Conservation (phyloP, 345 rosid genomes). For the Ceriops zippeliana region DNA sequence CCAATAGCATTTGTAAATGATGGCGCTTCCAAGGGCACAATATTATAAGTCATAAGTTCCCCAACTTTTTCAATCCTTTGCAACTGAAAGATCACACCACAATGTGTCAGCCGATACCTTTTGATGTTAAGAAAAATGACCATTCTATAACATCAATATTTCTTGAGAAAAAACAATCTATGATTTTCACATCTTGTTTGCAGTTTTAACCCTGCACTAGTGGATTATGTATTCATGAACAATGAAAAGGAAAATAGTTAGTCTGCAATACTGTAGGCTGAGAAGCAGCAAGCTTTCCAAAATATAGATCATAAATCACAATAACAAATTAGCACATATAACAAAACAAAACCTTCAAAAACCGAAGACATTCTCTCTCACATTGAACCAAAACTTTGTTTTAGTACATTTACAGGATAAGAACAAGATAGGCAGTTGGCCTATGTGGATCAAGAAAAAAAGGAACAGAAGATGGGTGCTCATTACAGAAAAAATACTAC, state of each 20-base stretch:
- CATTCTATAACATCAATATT: background rate
- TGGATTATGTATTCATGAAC: too few species aligned
- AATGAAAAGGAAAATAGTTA: too few species aligned
- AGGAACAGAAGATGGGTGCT: background rate
- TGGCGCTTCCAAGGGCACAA: conserved; percentile 87
- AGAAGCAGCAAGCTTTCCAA: too few species aligned
- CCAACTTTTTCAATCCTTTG: conserved; percentile 63
- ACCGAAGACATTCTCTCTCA: background rate
- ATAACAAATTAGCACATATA: background rate
- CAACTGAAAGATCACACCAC: conserved; percentile 46
- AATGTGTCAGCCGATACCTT: conserved; percentile 8
- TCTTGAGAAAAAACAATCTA: conserved; percentile 2
- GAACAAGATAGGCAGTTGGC: background rate
- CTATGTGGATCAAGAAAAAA: background rate
- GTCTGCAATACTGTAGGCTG: too few species aligned
- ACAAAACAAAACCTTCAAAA: background rate
- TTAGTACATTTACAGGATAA: background rate
- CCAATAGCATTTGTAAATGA: conserved; percentile 81
- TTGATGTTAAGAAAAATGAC: background rate
- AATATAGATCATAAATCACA: background rate
- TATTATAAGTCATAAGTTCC: conserved; percentile 84
- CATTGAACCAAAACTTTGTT: background rate
- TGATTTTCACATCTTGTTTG: background rate
- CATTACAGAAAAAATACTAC: background rate
- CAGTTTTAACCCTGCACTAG: too few species aligned